These are phyloP conservation scores for Rhodotorula sp. DNA, from an alignment of 1,284 basidiomycete species.

Conservation along the genomic window DNA sequence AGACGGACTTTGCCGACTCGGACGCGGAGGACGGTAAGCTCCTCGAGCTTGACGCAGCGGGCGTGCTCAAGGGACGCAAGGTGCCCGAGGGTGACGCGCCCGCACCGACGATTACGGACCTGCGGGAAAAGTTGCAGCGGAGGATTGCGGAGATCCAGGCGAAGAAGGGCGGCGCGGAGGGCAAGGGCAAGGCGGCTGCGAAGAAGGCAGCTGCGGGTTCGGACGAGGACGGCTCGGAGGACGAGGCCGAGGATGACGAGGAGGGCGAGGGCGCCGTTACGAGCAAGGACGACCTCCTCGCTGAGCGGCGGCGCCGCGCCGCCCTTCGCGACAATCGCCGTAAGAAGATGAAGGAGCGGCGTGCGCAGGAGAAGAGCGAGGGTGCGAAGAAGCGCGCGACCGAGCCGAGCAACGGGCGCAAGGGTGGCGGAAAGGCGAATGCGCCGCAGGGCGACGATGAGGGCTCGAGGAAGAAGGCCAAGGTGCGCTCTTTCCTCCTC, in stretches of 20 bases:
- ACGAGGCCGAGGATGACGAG: slow-evolving; percentile 55
- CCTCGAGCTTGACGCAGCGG: slow-evolving; percentile 47
- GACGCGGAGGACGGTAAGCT: slow-evolving; percentile 52
- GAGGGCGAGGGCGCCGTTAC: slow-evolving; percentile 48
- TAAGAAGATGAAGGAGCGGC: slow-evolving; percentile 80
- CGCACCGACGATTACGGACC: slow-evolving; percentile 58
- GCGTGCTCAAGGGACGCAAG: slow-evolving; percentile 53
- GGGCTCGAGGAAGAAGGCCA: slow-evolving; percentile 33
- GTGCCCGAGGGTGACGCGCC: slow-evolving; percentile 49
- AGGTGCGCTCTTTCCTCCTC: slow-evolving; percentile 20
- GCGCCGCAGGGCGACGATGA: slow-evolving; percentile 19
- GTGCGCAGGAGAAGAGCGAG: slow-evolving; percentile 65
- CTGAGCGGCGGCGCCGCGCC: slow-evolving; percentile 72
- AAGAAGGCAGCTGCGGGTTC: slow-evolving; percentile 11
- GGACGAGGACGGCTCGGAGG: slow-evolving; percentile 38
- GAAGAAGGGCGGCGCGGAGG: slow-evolving; percentile 55
- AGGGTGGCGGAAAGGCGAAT: slow-evolving; percentile 36
- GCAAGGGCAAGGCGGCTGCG: slow-evolving; percentile 43
- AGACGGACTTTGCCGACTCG: slow-evolving; percentile 43
- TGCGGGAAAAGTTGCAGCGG: slow-evolving; percentile 75
- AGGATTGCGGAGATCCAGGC: slow-evolving; percentile 67
- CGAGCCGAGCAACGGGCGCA: slow-evolving; percentile 55
- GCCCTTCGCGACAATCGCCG: slow-evolving; percentile 77
- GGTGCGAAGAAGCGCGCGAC: slow-evolving; percentile 59
- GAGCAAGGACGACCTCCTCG: slow-evolving; percentile 73